These are phyloP conservation scores for Bryoglossum gracile DNA, from an alignment of 495 filamentous ascomycete species.

Conservation along the genomic window DNA sequence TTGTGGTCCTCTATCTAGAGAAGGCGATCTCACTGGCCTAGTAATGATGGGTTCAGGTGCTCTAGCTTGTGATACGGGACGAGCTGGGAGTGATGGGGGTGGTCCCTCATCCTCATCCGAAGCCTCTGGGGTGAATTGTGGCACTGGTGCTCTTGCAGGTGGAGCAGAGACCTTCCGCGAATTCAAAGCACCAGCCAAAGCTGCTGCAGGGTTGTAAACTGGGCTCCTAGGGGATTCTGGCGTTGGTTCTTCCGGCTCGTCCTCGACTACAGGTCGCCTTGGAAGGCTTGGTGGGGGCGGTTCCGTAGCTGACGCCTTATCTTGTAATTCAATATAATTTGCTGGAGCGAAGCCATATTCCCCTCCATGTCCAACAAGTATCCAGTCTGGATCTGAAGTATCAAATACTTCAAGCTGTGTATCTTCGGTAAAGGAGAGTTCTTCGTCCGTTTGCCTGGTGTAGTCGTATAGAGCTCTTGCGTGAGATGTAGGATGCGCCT, in stretches of 20 bases:
- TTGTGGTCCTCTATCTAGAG: conserved; percentile 33
- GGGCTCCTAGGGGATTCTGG: conserved; percentile 20
- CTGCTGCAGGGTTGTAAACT: conserved; percentile 22
- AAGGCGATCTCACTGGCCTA: conserved; percentile 36
- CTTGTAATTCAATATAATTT: conserved; percentile 78
- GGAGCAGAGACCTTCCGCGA: conserved; percentile 13
- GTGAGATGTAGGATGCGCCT: conserved; percentile 65
- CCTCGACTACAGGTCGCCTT: conserved; percentile 36
- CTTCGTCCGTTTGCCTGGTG: conserved; percentile 92
- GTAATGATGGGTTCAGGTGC: conserved; percentile 47
- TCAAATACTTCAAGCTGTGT: conserved; percentile 79
- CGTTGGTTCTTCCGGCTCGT: conserved; percentile 27
- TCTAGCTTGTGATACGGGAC: conserved; percentile 56
- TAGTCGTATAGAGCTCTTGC: conserved; percentile 95
- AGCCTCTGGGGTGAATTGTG: conserved; percentile 52
- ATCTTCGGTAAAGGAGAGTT: conserved; percentile 93
- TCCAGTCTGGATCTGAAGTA: conserved; percentile 91
- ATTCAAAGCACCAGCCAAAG: conserved; percentile 24
- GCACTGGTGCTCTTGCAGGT: conserved; percentile 29
- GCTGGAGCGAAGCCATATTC: conserved; percentile 96
- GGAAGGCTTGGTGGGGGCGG: conserved; percentile 35
- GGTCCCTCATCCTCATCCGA: conserved; percentile 53
- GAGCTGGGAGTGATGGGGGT: conserved; percentile 59
- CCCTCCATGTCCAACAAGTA: conserved; percentile 73
- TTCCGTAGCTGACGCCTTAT: conserved; percentile 14